Percentiles rank a stretch among this genome's conserved stretches.
phyloP scores from a whole-genome alignment of 176 grass and related monocot species.

The Triticum monococcum region DNA sequence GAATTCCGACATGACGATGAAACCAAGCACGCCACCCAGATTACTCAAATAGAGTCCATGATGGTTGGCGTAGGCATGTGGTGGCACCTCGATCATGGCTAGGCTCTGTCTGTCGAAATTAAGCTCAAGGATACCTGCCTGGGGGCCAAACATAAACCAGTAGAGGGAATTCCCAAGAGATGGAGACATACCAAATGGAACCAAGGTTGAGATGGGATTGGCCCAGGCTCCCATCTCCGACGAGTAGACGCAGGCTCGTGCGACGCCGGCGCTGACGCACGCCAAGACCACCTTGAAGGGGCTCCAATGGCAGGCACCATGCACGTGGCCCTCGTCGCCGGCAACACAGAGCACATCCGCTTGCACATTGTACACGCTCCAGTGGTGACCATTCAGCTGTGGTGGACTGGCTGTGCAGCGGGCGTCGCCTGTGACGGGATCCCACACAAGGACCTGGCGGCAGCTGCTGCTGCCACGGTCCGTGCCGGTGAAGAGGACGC shows the following conservation, averaged over 20 bases:
- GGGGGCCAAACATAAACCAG: not conserved
- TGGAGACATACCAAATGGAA: not conserved
- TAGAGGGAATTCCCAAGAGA: not conserved
- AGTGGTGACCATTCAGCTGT: no score
- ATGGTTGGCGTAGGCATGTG: not conserved
- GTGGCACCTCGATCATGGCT: not conserved
- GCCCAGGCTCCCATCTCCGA: not conserved
- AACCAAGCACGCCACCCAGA: not conserved
- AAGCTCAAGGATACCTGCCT: not conserved
- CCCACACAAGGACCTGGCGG: not conserved
- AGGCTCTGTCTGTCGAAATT: not conserved
- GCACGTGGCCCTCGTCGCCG: no score
- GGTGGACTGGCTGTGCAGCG: not conserved
- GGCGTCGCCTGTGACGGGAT: no score
- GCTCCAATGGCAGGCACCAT: no score
- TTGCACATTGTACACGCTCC: not conserved
- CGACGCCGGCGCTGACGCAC: not conserved
- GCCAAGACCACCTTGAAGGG: no score
- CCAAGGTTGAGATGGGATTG: not conserved
- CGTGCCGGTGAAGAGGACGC: not conserved
- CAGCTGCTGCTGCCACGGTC: not conserved
- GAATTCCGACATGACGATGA: not conserved
- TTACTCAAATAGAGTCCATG: not conserved
- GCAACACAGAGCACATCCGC: not conserved
- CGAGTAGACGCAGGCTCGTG: not conserved